These are phyloP conservation scores for Pseudonectria buxi DNA, from an alignment of 2,329 filamentous ascomycete genomes.

Conservation along the genomic window DNA sequence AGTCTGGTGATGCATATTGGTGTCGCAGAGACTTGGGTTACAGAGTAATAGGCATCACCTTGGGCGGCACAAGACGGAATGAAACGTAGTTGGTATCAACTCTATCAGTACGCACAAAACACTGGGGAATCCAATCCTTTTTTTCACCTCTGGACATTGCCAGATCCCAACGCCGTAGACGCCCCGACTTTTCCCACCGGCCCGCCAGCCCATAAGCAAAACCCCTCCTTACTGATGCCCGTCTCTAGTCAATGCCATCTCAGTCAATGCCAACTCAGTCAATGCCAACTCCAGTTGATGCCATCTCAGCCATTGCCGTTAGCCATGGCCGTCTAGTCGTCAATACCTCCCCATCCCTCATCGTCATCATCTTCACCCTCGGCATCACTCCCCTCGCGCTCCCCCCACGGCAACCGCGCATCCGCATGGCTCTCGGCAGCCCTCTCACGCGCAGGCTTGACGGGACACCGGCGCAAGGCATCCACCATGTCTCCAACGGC, in stretches of 20 bases:
- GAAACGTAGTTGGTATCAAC: slow-evolving; percentile 20
- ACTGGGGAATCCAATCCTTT: slow-evolving; percentile 6
- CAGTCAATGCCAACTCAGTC: too few relatives aligned
- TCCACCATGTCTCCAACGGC: slow-evolving; percentile 49
- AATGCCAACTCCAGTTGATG: too few relatives aligned
- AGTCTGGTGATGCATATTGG: slow-evolving; percentile 18
- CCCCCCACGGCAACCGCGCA: slow-evolving; percentile 60
- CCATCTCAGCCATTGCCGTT: too few relatives aligned
- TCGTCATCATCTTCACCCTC: slow-evolving; percentile 29
- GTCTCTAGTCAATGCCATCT: too few relatives aligned
- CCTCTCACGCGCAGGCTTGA: slow-evolving; percentile 65
- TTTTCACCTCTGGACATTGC: slow-evolving; percentile 13
- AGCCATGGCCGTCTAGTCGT: slow-evolving; percentile 50
- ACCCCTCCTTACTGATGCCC: too few relatives aligned
- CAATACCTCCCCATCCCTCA: slow-evolving; percentile 62
- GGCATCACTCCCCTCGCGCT: slow-evolving; percentile 25
- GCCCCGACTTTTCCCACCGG: slow-evolving; percentile 1
- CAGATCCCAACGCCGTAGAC: slow-evolving; percentile 21
- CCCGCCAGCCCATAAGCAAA: too few relatives aligned
- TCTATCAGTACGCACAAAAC: slow-evolving; percentile 9
- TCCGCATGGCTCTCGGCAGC: slow-evolving; percentile 67
- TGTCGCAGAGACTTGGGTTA: too few relatives aligned
- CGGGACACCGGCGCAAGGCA: slow-evolving; percentile 50
- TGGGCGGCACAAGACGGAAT: too few relatives aligned
- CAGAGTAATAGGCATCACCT: too few relatives aligned